Conservation (phyloP, 2,329 filamentous ascomycete species). For the Chaetoscypha palmicola region DNA sequence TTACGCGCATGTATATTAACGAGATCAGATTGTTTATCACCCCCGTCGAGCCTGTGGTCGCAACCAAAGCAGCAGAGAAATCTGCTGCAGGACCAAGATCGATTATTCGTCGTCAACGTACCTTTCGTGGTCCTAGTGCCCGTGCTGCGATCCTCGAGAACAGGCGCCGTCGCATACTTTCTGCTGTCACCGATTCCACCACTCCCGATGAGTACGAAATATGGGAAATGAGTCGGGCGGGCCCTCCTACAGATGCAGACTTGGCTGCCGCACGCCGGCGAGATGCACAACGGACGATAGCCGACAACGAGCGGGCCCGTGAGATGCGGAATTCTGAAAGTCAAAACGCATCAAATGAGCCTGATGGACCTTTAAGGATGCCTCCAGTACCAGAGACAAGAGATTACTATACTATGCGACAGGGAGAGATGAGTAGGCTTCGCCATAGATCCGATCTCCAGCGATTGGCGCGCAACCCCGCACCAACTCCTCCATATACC, state of each 20-base stretch:
- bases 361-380: constrained; percentile 22
- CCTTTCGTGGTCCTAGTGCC: constrained; percentile 16
- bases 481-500: constrained; percentile 23
- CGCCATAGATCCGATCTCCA: constrained; percentile 18
- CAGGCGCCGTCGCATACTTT: constrained; percentile 21
- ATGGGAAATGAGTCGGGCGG: constrained; percentile 11
- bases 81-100: constrained; percentile 25
- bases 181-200: constrained; percentile 11
- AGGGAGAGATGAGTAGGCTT: constrained; percentile 17
- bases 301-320: constrained; percentile 18
- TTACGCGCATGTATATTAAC: constrained; percentile 16
- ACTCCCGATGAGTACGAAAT: constrained; percentile 16
- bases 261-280: constrained; percentile 7
- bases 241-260: constrained; percentile 8
- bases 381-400: constrained; percentile 28
- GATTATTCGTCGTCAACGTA: constrained; percentile 27
- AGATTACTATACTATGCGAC: constrained; percentile 21
- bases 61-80: constrained; percentile 26
- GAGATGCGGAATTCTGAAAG: constrained; percentile 21
- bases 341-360: constrained; percentile 4
- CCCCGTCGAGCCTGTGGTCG: constrained; percentile 25
- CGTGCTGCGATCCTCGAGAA: constrained; percentile 14
- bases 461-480: constrained; percentile 19
- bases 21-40: constrained; percentile 28
- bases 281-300: constrained; percentile 14